Percentiles rank a stretch among this genome's conserved stretches.
Evolutionary conservation across 495 filamentous ascomycete genomes (phyloP).

Genomic region (Trichoderma erinaceum): DNA sequence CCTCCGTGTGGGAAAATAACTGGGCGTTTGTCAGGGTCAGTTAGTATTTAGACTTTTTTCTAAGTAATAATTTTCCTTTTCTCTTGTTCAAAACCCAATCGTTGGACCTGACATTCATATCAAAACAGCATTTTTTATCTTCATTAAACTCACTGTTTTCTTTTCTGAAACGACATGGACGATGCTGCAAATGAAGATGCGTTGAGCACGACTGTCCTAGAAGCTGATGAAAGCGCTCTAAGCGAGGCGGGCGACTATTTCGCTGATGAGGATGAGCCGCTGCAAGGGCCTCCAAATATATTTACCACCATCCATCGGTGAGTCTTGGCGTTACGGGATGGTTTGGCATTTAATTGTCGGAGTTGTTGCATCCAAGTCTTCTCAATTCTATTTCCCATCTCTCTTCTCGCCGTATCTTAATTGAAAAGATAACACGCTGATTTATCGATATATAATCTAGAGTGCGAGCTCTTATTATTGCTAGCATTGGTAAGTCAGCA

Average conservation of each 20-base stretch:
- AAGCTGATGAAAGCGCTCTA: background rate
- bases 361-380: background rate
- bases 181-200: background rate
- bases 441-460: background rate
- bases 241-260: background rate
- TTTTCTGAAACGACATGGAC: background rate
- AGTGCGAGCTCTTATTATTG: slow-evolving; percentile 10
- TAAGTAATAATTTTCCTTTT: too few relatives aligned
- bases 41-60: too few relatives aligned
- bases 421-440: background rate
- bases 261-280: background rate
- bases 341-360: background rate
- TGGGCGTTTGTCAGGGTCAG: background rate
- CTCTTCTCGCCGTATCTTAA: too few relatives aligned
- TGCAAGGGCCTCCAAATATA: background rate
- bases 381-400: background rate
- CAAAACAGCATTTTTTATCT: too few relatives aligned
- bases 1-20: background rate
- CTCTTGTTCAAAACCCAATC: too few relatives aligned
- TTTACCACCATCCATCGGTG: slow-evolving; percentile 11
- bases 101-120: too few relatives aligned
- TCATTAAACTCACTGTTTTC: background rate
- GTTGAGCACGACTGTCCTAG: background rate
- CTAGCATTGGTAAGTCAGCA: slow-evolving; percentile 23
- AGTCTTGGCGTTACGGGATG: background rate